Percentiles rank a stretch among this genome's conserved stretches.
phyloP scores from a whole-genome alignment of 2,329 filamentous ascomycete genomes.

The Teratosphaeria zuluensis region DNA sequence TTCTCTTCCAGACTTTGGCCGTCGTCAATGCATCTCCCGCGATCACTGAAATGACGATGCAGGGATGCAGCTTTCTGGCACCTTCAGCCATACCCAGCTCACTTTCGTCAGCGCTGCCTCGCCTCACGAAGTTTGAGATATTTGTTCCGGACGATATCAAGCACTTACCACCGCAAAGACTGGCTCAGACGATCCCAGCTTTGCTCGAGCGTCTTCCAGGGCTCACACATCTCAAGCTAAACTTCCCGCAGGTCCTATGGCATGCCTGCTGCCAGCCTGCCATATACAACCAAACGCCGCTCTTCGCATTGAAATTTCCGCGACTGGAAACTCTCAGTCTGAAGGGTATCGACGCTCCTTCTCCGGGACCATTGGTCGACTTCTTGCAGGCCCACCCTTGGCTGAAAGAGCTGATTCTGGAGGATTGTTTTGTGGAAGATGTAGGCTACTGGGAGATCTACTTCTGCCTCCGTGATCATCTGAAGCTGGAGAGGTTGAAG shows the following conservation, averaged over 20 bases:
- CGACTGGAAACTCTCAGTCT: not conserved
- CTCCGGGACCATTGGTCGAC: not conserved
- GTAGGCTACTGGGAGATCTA: not conserved
- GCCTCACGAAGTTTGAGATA: not conserved
- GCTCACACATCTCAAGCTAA: not conserved
- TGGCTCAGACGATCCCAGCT: not conserved
- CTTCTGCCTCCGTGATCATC: not conserved
- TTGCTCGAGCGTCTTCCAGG: not conserved
- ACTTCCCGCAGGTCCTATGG: not conserved
- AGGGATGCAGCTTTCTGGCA: not conserved
- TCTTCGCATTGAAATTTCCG: not conserved
- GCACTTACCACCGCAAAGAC: not conserved
- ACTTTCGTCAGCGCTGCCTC: not conserved
- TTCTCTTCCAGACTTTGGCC: not conserved
- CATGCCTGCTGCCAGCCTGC: not conserved
- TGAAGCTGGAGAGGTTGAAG: not conserved
- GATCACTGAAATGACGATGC: not conserved
- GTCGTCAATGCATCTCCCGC: not conserved
- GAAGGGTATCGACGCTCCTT: not conserved
- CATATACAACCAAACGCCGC: not conserved
- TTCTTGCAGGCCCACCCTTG: not conserved
- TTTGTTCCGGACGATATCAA: not conserved
- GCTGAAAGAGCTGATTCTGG: not conserved
- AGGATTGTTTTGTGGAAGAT: not conserved
- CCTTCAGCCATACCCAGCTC: not conserved